A percentile compares a stretch with the other conserved stretches of the same genome.
These are phyloP conservation scores for Aspergillus japonicus DNA, from an alignment of 2,329 filamentous ascomycete genomes.

Conservation along the genomic window DNA sequence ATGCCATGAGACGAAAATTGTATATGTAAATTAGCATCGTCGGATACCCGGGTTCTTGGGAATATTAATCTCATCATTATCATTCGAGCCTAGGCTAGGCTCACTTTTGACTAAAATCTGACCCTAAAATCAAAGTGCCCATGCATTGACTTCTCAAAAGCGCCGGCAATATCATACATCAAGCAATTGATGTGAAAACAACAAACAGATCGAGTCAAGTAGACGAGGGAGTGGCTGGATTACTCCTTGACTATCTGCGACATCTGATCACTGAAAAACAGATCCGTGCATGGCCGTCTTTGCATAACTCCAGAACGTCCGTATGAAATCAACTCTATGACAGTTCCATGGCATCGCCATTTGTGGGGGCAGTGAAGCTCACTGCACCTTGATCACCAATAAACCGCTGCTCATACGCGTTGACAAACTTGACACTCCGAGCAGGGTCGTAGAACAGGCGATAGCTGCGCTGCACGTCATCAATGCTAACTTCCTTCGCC, in stretches of 20 bases:
- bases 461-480: slow-evolving; percentile 92
- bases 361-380: slow-evolving; percentile 58
- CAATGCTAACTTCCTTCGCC: slow-evolving; percentile 76
- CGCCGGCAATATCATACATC: slow-evolving; percentile 42
- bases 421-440: slow-evolving; percentile 86
- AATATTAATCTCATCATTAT: slow-evolving; percentile 24
- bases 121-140: slow-evolving; percentile 24
- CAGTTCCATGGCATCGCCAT: slow-evolving; percentile 69
- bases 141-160: slow-evolving; percentile 29
- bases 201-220: slow-evolving; percentile 20
- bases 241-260: background rate
- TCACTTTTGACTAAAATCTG: slow-evolving; percentile 22
- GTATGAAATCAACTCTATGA: slow-evolving; percentile 43
- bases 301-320: slow-evolving; percentile 14
- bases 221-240: slow-evolving; percentile 14
- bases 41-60: slow-evolving; percentile 9
- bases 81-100: slow-evolving; percentile 17
- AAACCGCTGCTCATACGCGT: slow-evolving; percentile 85
- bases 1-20: background rate
- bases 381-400: slow-evolving; percentile 85
- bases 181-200: slow-evolving; percentile 32
- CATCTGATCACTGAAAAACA: background rate
- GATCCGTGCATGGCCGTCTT: slow-evolving; percentile 2
- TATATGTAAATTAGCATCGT: slow-evolving; percentile 13
- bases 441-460: slow-evolving; percentile 87